These are phyloP conservation scores for Conringia planisiliqua DNA, from an alignment of 345 rosid species.

Conservation along the genomic window DNA sequence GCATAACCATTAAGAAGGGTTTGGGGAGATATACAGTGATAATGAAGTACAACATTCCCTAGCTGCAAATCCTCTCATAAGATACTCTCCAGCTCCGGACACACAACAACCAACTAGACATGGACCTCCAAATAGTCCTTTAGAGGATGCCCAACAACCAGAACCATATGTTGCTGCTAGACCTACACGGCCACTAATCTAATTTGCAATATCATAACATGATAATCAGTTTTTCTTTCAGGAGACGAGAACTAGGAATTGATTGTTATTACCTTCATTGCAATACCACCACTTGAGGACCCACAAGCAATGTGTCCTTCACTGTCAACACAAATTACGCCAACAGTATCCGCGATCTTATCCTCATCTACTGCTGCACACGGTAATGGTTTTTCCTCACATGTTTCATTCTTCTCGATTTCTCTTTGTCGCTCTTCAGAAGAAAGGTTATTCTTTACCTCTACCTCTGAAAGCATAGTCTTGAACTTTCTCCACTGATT, in stretches of 20 bases:
- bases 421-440: constrained; percentile 18
- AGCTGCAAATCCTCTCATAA: constrained; percentile 93
- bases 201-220: constrained; percentile 12
- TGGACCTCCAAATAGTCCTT: constrained; percentile 67
- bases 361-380: constrained; percentile 43
- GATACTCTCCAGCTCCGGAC: constrained; percentile 85
- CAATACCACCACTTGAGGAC: constrained; percentile 93
- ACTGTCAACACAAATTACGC: constrained; percentile 81
- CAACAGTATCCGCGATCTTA: constrained; percentile 80
- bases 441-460: constrained; percentile 25
- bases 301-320: constrained; percentile 87
- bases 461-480: constrained; percentile 61
- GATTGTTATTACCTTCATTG: constrained; percentile 61
- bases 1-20: not conserved
- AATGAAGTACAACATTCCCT: constrained; percentile 79
- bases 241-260: not conserved
- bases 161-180: constrained; percentile 89
- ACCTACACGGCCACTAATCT: constrained; percentile 95
- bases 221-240: not conserved
- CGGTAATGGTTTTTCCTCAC: constrained; percentile 13
- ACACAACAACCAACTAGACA: constrained; percentile 78
- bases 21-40: constrained; percentile 50
- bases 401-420: constrained; percentile 33
- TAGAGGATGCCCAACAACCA: constrained; percentile 94
- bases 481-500: constrained; percentile 72